Evolutionary conservation across 306 rosid species (phyloP), one percentile per base, ranked within the genome.

Genomic region (Vigna reflexopilosa): DNA sequence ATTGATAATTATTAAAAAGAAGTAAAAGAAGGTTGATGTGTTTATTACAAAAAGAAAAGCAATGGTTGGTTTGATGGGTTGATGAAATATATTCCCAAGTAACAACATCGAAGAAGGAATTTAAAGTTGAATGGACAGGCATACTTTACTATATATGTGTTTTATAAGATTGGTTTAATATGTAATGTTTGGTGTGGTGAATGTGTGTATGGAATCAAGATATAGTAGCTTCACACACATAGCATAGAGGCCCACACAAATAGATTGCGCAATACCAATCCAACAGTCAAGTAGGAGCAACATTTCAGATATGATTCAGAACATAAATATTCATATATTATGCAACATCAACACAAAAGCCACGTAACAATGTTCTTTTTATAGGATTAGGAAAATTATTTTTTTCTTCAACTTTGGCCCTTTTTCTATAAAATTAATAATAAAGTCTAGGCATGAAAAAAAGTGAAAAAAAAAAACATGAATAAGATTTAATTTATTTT

Each of bases 211-310:
- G 40, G 40, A 73, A 80, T 73, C 75, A 80, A 70, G 38, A 65
- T 47, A 74, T 67, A 16, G 59, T 67, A 16, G 51, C 38, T 74
- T 22, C 36, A 20, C 36, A 14, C 38, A 14, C 28, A 65, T 30
- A 64, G 40, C 32, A 42, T 45, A 55, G 22, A 26, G 75, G 24
- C 44, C 76, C 82, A 80, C 79, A 65, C 12, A 15, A 73, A 45
- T 20, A 20, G 20, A 20, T 20, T 20, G 1, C 20, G 20, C 20
- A 20, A 20, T 20, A 42, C 32, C 50, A 54, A 54, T 55, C 61
- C 36, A 65, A 12, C 38, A 3, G 6, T 24, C 32, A 63, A 52
- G 78, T 63, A 44, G 75, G 70, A 80, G 52, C 38, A 72, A 42
- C 4, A 8, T 42, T 49, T 64, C 56, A 38, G 52, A 66, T 67